phyloP scores from a whole-genome alignment of 2,329 filamentous ascomycete species.

The Diplocarpon mali region DNA sequence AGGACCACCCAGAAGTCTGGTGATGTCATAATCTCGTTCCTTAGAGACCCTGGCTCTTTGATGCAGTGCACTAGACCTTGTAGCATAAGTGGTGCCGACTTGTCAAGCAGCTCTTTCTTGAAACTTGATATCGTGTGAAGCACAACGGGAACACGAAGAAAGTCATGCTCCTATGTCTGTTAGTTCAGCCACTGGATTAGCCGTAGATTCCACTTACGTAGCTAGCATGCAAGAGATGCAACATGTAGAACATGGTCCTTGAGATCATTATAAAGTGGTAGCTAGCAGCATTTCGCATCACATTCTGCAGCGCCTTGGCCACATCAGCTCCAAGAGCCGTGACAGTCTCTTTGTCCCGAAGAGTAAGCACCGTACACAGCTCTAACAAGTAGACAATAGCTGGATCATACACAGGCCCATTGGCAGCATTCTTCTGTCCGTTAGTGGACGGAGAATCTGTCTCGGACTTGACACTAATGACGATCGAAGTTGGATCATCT shows the following conservation, averaged over 20 bases:
- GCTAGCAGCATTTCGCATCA: conserved; percentile 68
- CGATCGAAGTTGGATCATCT: conserved; percentile 67
- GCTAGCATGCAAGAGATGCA: conserved; percentile 70
- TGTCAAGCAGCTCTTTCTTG: conserved; percentile 63
- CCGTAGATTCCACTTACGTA: conserved; percentile 50
- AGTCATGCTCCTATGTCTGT: conserved; percentile 62
- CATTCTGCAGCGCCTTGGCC: conserved; percentile 66
- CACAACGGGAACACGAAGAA: conserved; percentile 82
- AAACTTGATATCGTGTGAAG: conserved; percentile 87
- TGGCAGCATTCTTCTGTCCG: conserved; percentile 43
- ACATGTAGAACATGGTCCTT: conserved; percentile 74
- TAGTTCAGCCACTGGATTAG: conserved; percentile 18
- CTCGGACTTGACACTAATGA: conserved; percentile 88
- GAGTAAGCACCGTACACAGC: conserved; percentile 69
- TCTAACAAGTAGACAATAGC: conserved; percentile 85
- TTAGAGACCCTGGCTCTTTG: conserved; percentile 62
- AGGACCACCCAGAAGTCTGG: conserved; percentile 96
- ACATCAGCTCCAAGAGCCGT: conserved; percentile 66
- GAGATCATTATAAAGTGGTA: conserved; percentile 79
- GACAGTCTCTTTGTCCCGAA: conserved; percentile 65
- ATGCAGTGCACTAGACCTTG: conserved; percentile 74
- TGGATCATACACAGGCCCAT: conserved; percentile 66
- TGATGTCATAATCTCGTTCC: conserved; percentile 89
- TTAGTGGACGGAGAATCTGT: conserved; percentile 53
- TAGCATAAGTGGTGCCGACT: conserved; percentile 64